These are phyloP conservation scores for Chenopodium berlandieri DNA, from an alignment of 148 eudicot genomes.

Conservation along the genomic window DNA sequence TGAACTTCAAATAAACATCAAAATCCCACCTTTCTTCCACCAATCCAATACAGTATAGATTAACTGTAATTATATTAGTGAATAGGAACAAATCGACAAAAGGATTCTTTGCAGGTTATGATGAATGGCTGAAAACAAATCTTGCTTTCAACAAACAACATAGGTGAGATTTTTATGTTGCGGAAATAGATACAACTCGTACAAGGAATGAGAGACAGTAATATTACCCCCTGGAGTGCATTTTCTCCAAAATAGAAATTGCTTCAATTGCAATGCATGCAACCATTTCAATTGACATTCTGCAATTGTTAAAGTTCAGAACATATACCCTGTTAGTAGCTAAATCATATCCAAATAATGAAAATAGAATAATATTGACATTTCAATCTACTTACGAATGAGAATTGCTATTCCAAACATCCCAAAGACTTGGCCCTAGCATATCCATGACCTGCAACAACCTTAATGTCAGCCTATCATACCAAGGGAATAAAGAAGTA, in stretches of 20 bases:
- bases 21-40: not conserved
- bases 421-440: slow-evolving; percentile 98
- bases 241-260: slow-evolving; percentile 81
- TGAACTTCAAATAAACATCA: not conserved
- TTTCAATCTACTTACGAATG: slow-evolving; percentile 51
- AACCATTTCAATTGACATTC: slow-evolving; percentile 95
- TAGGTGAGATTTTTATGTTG: not conserved
- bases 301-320: slow-evolving; percentile 21
- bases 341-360: not conserved
- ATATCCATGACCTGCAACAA: slow-evolving; percentile 87
- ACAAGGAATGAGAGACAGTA: not conserved
- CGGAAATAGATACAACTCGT: not conserved
- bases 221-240: slow-evolving; percentile 84
- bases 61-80: not conserved
- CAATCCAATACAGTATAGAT: not conserved
- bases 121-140: not conserved
- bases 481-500: not conserved
- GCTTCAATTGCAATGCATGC: slow-evolving; percentile 96
- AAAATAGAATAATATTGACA: not conserved
- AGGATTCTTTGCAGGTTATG: not conserved
- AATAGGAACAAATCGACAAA: not conserved
- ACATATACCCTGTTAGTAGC: not conserved
- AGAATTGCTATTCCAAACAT: slow-evolving; percentile 83
- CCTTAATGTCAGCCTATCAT: not conserved
- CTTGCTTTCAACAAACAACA: not conserved